Evolutionary conservation across 495 filamentous ascomycete species (phyloP).

Genomic region (Podospora pseudocomata): DNA sequence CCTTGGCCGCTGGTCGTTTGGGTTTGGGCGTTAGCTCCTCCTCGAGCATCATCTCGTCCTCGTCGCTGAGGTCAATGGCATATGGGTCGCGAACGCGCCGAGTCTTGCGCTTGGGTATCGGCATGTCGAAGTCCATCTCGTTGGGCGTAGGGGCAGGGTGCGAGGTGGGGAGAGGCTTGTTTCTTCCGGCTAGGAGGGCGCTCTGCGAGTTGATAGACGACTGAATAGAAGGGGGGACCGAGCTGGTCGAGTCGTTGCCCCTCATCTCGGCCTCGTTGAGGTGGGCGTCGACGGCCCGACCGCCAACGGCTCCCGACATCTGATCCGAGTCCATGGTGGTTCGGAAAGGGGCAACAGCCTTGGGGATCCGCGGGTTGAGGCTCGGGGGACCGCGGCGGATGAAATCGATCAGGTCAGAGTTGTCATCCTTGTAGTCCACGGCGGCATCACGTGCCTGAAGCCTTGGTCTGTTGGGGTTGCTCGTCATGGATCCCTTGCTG

Average conservation of each 20-base stretch:
- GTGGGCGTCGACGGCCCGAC: constrained; percentile 48
- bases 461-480: constrained; percentile 39
- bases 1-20: constrained; percentile 43
- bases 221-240: constrained; percentile 27
- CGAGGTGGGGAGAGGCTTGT: constrained; percentile 19
- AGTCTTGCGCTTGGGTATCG: constrained; percentile 63
- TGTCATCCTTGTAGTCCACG: constrained; percentile 58
- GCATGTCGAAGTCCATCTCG: constrained; percentile 45
- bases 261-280: constrained; percentile 42
- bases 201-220: constrained; percentile 54
- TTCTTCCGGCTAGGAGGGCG: constrained; percentile 42
- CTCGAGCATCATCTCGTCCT: constrained; percentile 54
- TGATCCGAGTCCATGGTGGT: constrained; percentile 83
- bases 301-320: constrained; percentile 51
- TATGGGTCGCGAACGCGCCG: constrained; percentile 84
- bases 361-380: constrained; percentile 65
- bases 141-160: neutral
- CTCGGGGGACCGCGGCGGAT: constrained; percentile 76
- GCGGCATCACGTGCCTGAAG: constrained; percentile 72
- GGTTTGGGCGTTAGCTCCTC: constrained; percentile 40
- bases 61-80: constrained; percentile 80
- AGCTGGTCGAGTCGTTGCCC: constrained; percentile 39
- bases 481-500: constrained; percentile 28
- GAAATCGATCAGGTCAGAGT: constrained; percentile 88
- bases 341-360: constrained; percentile 79